phyloP scores from a whole-genome alignment of 2,329 filamentous ascomycete genomes.

The Fragosphaeria purpurea region DNA sequence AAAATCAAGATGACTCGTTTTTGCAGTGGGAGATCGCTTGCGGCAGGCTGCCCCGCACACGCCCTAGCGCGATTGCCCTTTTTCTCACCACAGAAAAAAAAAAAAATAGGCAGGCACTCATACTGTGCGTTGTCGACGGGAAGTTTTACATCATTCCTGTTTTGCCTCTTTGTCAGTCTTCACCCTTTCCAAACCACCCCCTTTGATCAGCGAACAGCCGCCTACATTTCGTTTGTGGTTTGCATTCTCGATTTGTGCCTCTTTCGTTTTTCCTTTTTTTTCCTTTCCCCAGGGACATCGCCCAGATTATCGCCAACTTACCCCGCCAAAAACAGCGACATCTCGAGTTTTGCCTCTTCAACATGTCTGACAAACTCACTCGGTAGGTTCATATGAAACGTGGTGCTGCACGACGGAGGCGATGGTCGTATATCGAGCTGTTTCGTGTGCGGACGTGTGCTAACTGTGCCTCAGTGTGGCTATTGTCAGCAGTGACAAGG shows the following conservation, averaged over 20 bases:
- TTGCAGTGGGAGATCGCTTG: background rate
- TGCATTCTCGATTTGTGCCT: background rate
- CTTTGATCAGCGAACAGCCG: too few relatives aligned
- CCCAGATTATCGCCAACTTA: background rate
- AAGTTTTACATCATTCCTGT: background rate
- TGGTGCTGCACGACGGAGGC: too few relatives aligned
- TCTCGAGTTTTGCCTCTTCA: background rate
- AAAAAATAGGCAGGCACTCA: constrained; percentile 3
- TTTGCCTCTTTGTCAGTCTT: background rate
- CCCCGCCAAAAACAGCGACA: constrained; percentile 7
- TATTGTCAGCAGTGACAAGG: constrained; percentile 98
- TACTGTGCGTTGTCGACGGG: constrained; percentile 9
- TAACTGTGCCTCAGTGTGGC: constrained; percentile 65
- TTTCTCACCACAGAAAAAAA: constrained; percentile 10
- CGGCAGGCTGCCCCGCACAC: constrained; percentile 10
- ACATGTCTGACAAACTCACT: constrained; percentile 46
- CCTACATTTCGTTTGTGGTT: background rate
- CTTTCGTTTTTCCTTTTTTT: background rate
- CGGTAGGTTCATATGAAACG: constrained; percentile 50
- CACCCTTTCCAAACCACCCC: too few relatives aligned
- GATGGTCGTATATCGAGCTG: too few relatives aligned
- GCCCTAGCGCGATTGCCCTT: constrained; percentile 13
- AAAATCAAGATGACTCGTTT: constrained; percentile 8
- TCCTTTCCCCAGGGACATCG: background rate
- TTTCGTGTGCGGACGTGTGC: constrained; percentile 5